phyloP scores from a whole-genome alignment of 305 asterid species.

The Rubia peregrina region DNA sequence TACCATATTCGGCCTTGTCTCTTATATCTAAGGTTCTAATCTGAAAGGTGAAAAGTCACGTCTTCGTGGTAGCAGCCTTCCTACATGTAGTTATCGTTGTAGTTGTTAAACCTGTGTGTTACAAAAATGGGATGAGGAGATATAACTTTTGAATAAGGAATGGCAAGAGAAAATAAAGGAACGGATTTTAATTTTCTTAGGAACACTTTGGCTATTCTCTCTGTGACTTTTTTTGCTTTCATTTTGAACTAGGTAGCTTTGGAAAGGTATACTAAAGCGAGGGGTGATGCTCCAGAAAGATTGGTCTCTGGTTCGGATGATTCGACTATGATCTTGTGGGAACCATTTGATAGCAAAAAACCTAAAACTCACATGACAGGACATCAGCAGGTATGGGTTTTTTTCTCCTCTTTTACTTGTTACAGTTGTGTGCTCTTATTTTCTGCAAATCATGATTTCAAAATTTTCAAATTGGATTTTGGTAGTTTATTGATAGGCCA shows the following conservation, averaged over 20 bases:
- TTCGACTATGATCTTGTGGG: constrained; percentile 96
- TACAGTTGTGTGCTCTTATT: not conserved
- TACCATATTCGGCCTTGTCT: not conserved
- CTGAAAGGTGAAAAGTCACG: not conserved
- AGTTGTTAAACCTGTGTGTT: not conserved
- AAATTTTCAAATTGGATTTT: not conserved
- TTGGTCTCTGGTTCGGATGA: constrained; percentile 97
- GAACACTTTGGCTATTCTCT: constrained; percentile 11
- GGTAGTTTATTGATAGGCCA: not conserved
- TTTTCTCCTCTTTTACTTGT: not conserved
- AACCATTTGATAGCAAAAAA: constrained; percentile 70
- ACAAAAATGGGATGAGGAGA: not conserved
- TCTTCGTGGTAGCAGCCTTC: not conserved
- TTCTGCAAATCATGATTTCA: not conserved
- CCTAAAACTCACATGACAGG: constrained; percentile 96
- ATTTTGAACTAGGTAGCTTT: constrained; percentile 61
- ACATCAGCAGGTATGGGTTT: constrained; percentile 74
- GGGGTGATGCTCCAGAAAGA: constrained; percentile 75
- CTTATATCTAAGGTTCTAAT: not conserved
- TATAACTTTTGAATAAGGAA: not conserved
- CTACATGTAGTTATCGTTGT: not conserved
- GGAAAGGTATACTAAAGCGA: constrained; percentile 76
- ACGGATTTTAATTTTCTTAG: not conserved
- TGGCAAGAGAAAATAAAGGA: not conserved
- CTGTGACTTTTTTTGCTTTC: constrained; percentile 8